Conservation (phyloP, 2,329 filamentous ascomycete species). For the Massarina eburnea region DNA sequence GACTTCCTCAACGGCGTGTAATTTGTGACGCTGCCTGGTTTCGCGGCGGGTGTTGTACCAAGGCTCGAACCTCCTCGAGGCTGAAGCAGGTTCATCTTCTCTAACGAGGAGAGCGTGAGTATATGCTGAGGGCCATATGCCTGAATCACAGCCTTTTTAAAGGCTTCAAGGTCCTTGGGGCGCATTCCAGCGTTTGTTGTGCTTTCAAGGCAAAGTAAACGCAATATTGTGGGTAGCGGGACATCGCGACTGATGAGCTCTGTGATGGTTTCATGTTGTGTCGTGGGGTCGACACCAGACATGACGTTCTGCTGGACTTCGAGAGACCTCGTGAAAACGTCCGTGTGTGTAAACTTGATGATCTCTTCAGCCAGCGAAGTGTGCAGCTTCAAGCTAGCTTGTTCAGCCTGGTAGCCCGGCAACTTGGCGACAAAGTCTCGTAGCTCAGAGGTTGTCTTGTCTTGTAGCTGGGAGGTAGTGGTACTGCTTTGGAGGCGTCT, state of each 20-base stretch:
- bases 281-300: constrained; percentile 83
- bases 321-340: constrained; percentile 82
- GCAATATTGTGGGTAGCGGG: constrained; percentile 77
- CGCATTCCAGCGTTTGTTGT: constrained; percentile 87
- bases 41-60: constrained; percentile 50
- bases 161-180: constrained; percentile 83
- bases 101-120: constrained; percentile 81
- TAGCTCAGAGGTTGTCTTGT: constrained; percentile 86
- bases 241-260: constrained; percentile 90
- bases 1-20: constrained; percentile 86
- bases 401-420: constrained; percentile 88
- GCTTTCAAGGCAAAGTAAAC: constrained; percentile 87
- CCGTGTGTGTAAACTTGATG: constrained; percentile 86
- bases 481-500: constrained; percentile 84
- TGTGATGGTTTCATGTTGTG: constrained; percentile 87
- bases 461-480: constrained; percentile 75
- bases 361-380: constrained; percentile 93
- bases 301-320: constrained; percentile 96
- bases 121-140: constrained; percentile 96
- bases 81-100: constrained; percentile 84
- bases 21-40: constrained; percentile 64
- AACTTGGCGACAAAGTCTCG: constrained; percentile 94
- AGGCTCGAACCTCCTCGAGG: constrained; percentile 49
- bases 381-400: constrained; percentile 88
- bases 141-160: constrained; percentile 83